Evolutionary conservation across 257 asterid species (phyloP).

Genomic region (Rehmannia glutinosa): DNA sequence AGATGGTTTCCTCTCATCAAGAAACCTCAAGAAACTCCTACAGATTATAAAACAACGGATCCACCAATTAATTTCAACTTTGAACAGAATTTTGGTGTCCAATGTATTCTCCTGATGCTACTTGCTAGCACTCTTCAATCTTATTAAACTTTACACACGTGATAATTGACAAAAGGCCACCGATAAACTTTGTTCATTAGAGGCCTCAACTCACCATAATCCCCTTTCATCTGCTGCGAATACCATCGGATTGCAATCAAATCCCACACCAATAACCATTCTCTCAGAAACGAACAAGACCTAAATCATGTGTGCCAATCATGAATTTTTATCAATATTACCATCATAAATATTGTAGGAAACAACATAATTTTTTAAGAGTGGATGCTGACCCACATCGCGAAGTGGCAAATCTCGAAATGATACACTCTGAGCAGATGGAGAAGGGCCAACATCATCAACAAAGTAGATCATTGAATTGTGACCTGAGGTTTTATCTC

Average conservation of each 20-base stretch:
- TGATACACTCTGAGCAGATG: conserved; percentile 93
- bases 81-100: background rate
- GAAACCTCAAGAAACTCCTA: conserved; percentile 93
- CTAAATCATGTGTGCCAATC: conserved; percentile 36
- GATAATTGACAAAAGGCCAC: background rate
- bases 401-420: conserved; percentile 99
- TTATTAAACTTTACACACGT: background rate
- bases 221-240: conserved; percentile 85
- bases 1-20: conserved; percentile 60
- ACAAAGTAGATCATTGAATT: conserved; percentile 96
- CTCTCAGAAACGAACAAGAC: conserved; percentile 84
- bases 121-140: background rate
- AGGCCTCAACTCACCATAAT: conserved; percentile 60
- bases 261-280: conserved; percentile 92
- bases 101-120: conserved; percentile 1
- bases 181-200: background rate
- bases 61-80: conserved; percentile 13
- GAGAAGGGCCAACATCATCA: conserved; percentile 94
- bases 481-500: conserved; percentile 60
- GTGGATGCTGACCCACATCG: conserved; percentile 99
- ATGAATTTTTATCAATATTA: conserved; percentile 20
- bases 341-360: conserved; percentile 16
- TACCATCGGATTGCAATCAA: conserved; percentile 93
- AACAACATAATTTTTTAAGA: conserved; percentile 35
- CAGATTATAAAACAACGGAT: conserved; percentile 13